A percentile compares a stretch with the other conserved stretches of the same genome.
These are phyloP conservation scores for Clarireedia monteithiana DNA, from an alignment of 2,329 filamentous ascomycete genomes.

Conservation along the genomic window DNA sequence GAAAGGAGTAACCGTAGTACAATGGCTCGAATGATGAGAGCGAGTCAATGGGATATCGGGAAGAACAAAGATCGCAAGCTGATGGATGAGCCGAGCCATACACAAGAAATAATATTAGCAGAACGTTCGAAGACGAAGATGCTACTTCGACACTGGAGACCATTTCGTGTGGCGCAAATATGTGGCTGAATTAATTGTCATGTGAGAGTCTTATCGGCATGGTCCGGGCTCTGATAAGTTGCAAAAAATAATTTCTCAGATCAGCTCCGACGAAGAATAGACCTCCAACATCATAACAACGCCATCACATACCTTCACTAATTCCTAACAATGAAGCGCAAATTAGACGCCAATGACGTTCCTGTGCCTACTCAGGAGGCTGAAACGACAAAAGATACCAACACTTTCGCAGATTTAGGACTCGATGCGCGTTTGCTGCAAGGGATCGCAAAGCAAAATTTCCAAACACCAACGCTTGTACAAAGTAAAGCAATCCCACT, in stretches of 20 bases:
- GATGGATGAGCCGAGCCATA: too few relatives aligned
- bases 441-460: slow-evolving; percentile 77
- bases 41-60: too few relatives aligned
- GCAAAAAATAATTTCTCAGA: slow-evolving; percentile 8
- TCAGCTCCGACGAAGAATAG: background rate
- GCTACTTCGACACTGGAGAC: too few relatives aligned
- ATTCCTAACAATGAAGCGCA: slow-evolving; percentile 47
- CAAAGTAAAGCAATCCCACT: slow-evolving; percentile 84
- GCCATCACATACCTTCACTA: background rate
- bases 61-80: too few relatives aligned
- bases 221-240: slow-evolving; percentile 7
- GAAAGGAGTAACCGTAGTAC: too few relatives aligned
- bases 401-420: slow-evolving; percentile 65
- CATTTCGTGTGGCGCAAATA: too few relatives aligned
- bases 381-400: slow-evolving; percentile 22
- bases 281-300: slow-evolving; percentile 2
- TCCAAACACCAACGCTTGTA: slow-evolving; percentile 78
- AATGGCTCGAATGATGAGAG: too few relatives aligned
- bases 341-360: slow-evolving; percentile 49
- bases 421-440: slow-evolving; percentile 82
- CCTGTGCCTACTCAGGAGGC: slow-evolving; percentile 32
- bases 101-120: too few relatives aligned
- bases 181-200: too few relatives aligned
- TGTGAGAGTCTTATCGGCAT: slow-evolving; percentile 2
- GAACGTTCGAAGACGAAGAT: too few relatives aligned